A percentile compares a stretch with the other conserved stretches of the same genome.
These are phyloP conservation scores for Saccharomycopsis sp. DNA, from an alignment of 805 yeast species.

Conservation along the genomic window DNA sequence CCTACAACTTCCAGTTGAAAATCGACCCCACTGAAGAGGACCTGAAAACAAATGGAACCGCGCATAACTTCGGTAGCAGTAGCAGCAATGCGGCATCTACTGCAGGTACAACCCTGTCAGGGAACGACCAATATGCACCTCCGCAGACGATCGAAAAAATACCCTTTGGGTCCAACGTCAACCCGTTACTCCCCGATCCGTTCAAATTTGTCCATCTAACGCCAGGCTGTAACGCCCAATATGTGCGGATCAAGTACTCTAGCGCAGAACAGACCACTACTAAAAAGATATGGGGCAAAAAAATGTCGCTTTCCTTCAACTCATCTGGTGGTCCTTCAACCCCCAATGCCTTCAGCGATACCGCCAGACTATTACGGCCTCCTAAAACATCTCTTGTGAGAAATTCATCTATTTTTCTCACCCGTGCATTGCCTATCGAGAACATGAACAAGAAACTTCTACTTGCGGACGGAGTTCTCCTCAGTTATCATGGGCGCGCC, in stretches of 20 bases:
- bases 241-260: conserved; percentile 7
- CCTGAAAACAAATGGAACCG: neutral
- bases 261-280: neutral
- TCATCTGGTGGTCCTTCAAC: neutral
- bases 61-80: neutral
- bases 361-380: conserved; percentile 20
- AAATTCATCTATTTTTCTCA: conserved; percentile 32
- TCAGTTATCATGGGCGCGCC: conserved; percentile 44
- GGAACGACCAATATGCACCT: conserved; percentile 24
- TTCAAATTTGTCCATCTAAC: conserved; percentile 45
- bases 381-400: conserved; percentile 30
- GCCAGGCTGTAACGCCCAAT: conserved; percentile 41
- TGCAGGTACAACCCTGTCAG: neutral
- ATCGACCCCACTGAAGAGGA: neutral
- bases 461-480: conserved; percentile 30
- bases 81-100: neutral
- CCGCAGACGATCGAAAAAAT: conserved; percentile 31
- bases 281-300: conserved; percentile 3
- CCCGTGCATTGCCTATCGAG: conserved; percentile 30
- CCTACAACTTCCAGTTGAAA: conserved; percentile 11
- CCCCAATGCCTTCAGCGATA: neutral
- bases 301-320: conserved; percentile 1
- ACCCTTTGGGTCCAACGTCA: conserved; percentile 47
- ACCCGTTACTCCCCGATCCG: conserved; percentile 47
- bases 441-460: conserved; percentile 27